Evolutionary conservation across 331 rosid genomes (phyloP), one percentile per base, ranked within the genome.

Genomic region (Quercus lobata): DNA sequence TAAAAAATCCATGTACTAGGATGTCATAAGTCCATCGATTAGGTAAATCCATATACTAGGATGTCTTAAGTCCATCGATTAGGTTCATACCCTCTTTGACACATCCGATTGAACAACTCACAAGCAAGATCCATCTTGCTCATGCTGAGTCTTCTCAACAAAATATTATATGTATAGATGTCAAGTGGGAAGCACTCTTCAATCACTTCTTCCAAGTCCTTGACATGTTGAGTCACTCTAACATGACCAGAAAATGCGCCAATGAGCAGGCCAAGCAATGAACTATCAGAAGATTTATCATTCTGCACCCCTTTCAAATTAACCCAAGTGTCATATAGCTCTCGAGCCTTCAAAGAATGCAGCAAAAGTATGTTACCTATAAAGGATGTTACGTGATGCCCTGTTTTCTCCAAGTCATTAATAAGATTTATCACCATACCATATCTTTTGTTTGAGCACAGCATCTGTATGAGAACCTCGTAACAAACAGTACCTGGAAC

Each of bases 301-400:
- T 79, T 73, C 75, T 57, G 74, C 34, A 55, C 83, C 75, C 83
- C 91, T 81, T 87, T 90, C 73, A 78, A 72, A 63, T 21, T 75
- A 83, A 71, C 63, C 87, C 89, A 92, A 68, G 79, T 52, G 62
- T 84, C 73, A 58, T 88, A 91, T 62, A 95, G 69, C 49, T 91
- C 78, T 21, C 65, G 88, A 65, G 86, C 77, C 81, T 81, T 53
- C 83, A 87, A 75, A 80, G 97, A 91, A 86, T 86, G 86, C 7
- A 62, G 83, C 83, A 95, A 87, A 74, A 94, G 86, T 54, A n/a
- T 30, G 65, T 94, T 92, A 68, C 98, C 97, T n/a, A 87, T 78
- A 87, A 82, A 92, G 71, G 98, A 81, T 25, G 96, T 90, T 60
- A 92, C 8, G 6, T 24, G 85, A 34, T 96, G 96, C 61, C 97